Evolutionary conservation across 2,329 filamentous ascomycete species (phyloP), one percentile per base, ranked within the genome.

Genomic region (Dothideomycetes sp.): DNA sequence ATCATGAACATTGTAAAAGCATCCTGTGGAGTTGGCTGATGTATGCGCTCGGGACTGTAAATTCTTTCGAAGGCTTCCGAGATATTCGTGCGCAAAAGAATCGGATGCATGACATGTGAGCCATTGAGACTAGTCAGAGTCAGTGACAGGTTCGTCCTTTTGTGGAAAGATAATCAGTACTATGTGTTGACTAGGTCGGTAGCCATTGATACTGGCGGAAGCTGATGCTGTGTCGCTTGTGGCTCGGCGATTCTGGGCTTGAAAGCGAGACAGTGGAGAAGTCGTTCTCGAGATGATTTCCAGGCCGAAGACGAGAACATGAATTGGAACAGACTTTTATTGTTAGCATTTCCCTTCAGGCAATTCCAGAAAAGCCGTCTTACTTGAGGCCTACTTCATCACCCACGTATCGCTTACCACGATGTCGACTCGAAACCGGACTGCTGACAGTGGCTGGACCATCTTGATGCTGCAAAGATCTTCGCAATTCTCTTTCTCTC

Each of bases 1-100:
- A 65, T 55, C 56, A 64, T 63, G 33, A 60, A 61, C 2, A 57
- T 41, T 0, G 57, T 52, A 42, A 62, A 65, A 0, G 56, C 41
- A 33, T 63, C 58, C 29, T 64, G 56, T 12, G 45, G 15, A 5
- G 45, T 28, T 17, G 30, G 19, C 6, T 48, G 38, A n/a, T n/a
- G n/a, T n/a, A n/a, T n/a, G n/a, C n/a, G n/a, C n/a, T n/a, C n/a
- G n/a, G n/a, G n/a, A n/a, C n/a, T n/a, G n/a, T n/a, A n/a, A n/a
- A n/a, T n/a, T n/a, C n/a, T n/a, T n/a, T n/a, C n/a, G n/a, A n/a
- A n/a, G n/a, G n/a, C n/a, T n/a, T n/a, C n/a, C n/a, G n/a, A n/a
- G n/a, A n/a, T n/a, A n/a, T n/a, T n/a, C n/a, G n/a, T n/a, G n/a
- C n/a, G n/a, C n/a, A n/a, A n/a, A n/a, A n/a, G n/a, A n/a, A n/a